Percentiles rank a stretch among this genome's conserved stretches.
These are phyloP conservation scores for Rutidosis leptorrhynchoides DNA, from an alignment of 129 eudicot species.

Conservation along the genomic window DNA sequence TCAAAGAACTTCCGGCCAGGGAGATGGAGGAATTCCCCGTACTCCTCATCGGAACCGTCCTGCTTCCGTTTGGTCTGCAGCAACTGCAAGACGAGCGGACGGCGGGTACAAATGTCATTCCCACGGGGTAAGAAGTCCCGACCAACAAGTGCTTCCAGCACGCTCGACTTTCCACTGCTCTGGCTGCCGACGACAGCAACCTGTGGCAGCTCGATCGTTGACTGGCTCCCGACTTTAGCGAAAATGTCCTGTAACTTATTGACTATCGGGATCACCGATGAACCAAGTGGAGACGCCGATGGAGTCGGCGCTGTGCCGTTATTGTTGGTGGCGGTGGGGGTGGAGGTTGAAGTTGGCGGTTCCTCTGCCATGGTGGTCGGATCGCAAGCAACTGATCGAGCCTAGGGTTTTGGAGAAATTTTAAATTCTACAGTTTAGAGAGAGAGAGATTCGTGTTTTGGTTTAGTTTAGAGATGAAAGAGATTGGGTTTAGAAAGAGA, in stretches of 20 bases:
- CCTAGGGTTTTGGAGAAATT: too few relatives aligned
- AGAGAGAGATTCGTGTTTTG: too few relatives aligned
- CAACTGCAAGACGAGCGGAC: conserved; percentile 89
- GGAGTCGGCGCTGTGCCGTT: too few relatives aligned
- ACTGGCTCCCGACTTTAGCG: conserved; percentile 75
- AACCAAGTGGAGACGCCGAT: too few relatives aligned
- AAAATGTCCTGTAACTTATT: conserved; percentile 90
- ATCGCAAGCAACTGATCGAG: too few relatives aligned
- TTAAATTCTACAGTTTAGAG: too few relatives aligned
- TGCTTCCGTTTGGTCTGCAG: conserved; percentile 55
- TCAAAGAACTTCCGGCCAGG: conserved; percentile 70
- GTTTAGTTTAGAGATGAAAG: too few relatives aligned
- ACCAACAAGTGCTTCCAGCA: conserved; percentile 74
- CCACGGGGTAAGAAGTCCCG: conserved; percentile 56
- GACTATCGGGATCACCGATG: conserved; percentile 91
- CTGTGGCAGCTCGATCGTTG: conserved; percentile 77
- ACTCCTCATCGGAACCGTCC: conserved; percentile 71
- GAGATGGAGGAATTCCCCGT: conserved; percentile 82
- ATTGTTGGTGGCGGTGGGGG: too few relatives aligned
- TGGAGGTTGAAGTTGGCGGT: too few relatives aligned
- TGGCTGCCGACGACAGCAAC: conserved; percentile 96
- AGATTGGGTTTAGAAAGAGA: too few relatives aligned
- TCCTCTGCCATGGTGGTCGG: too few relatives aligned
- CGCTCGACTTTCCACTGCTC: conserved; percentile 95
- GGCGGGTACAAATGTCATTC: conserved; percentile 79